Evolutionary conservation across 495 filamentous ascomycete genomes (phyloP).

Genomic region (Aspergillus incahuasiensis): DNA sequence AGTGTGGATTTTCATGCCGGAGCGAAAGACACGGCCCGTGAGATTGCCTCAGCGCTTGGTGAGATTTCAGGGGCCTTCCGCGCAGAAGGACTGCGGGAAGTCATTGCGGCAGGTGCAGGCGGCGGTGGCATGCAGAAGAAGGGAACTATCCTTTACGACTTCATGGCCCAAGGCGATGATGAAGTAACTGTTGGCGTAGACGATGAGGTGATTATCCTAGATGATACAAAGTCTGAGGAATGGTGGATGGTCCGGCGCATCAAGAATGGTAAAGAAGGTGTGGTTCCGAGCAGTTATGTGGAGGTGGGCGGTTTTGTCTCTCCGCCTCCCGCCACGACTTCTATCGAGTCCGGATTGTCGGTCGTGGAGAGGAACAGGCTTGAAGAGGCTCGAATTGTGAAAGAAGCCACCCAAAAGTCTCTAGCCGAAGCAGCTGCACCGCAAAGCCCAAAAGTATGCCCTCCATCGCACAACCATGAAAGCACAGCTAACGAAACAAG

Average conservation of each 20-base stretch:
- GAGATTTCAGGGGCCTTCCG: conserved; percentile 82
- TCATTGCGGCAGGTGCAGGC: conserved; percentile 72
- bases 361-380: conserved; percentile 74
- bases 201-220: conserved; percentile 87
- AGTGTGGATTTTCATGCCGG: conserved; percentile 96
- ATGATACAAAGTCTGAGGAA: conserved; percentile 88
- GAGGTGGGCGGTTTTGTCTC: conserved; percentile 67
- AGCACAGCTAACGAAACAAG: conserved; percentile 33
- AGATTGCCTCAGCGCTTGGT: conserved; percentile 82
- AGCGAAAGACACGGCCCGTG: conserved; percentile 91
- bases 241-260: conserved; percentile 95
- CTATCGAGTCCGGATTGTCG: conserved; percentile 62
- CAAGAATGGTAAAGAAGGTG: conserved; percentile 91
- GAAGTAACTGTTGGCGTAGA: conserved; percentile 88
- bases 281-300: conserved; percentile 96
- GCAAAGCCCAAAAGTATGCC: conserved; percentile 61
- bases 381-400: conserved; percentile 76
- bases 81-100: conserved; percentile 80
- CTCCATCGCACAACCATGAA: background rate
- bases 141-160: conserved; percentile 87
- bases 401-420: conserved; percentile 62
- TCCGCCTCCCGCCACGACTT: conserved; percentile 38
- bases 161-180: conserved; percentile 92
- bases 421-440: conserved; percentile 52
- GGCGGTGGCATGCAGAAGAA: conserved; percentile 61